Conservation (phyloP, 345 rosid species). For the Kandelia obovata region DNA sequence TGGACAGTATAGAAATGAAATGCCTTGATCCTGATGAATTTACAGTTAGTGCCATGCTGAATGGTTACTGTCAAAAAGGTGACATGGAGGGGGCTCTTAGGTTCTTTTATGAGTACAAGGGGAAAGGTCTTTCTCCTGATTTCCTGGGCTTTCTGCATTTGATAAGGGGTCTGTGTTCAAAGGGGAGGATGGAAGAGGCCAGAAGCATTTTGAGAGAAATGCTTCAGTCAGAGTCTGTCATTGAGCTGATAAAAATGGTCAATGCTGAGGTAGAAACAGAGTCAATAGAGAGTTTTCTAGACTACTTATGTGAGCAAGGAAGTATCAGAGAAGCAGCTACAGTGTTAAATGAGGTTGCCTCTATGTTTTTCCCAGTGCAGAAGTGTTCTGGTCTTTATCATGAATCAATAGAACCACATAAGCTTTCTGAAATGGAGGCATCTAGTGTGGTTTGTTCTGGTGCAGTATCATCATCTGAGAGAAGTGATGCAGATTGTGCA, state of each 20-base stretch:
- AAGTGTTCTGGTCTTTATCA: slow-evolving; percentile 28
- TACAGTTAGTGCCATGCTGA: slow-evolving; percentile 64
- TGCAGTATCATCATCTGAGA: slow-evolving; percentile 11
- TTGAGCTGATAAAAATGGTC: slow-evolving; percentile 52
- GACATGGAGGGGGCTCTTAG: slow-evolving; percentile 78
- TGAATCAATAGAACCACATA: slow-evolving; percentile 19
- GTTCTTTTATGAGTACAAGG: slow-evolving; percentile 51
- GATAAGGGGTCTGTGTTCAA: slow-evolving; percentile 65
- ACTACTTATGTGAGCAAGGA: slow-evolving; percentile 64
- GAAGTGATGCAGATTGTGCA: slow-evolving; percentile 17
- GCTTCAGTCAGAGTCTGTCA: slow-evolving; percentile 59
- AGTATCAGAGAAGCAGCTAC: slow-evolving; percentile 55
- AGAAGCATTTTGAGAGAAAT: slow-evolving; percentile 73
- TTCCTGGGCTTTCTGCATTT: slow-evolving; percentile 67
- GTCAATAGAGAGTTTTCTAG: slow-evolving; percentile 45
- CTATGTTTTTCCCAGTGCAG: slow-evolving; percentile 44
- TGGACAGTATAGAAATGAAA: slow-evolving; percentile 38
- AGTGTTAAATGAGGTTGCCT: slow-evolving; percentile 56
- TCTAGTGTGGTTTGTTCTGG: slow-evolving; percentile 9
- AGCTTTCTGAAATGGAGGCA: slow-evolving; percentile 20
- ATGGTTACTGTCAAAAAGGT: slow-evolving; percentile 64
- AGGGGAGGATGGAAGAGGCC: slow-evolving; percentile 95
- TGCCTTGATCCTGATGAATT: slow-evolving; percentile 56
- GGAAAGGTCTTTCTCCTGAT: slow-evolving; percentile 54
- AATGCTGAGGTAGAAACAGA: slow-evolving; percentile 53